phyloP scores from a whole-genome alignment of 441 rosid species.

The Croton laevigatus region DNA sequence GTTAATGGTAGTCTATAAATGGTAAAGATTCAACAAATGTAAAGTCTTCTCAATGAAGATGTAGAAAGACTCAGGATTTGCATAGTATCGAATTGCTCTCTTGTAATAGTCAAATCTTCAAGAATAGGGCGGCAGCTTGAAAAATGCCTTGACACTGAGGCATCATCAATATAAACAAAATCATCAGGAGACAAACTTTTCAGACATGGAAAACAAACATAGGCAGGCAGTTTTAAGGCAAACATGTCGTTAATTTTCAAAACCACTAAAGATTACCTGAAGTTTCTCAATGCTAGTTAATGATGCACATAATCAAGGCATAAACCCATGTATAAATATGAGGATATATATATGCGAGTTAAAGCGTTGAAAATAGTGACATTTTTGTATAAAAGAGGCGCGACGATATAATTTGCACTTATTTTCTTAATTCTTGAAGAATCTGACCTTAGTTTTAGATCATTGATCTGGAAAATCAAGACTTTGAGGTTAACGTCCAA shows the following conservation, averaged over 20 bases:
- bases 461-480: not conserved
- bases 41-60: not conserved
- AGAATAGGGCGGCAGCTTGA: constrained; percentile 12
- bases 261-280: not conserved
- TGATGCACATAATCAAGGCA: not conserved
- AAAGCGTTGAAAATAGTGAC: not conserved
- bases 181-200: not conserved
- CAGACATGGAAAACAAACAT: constrained; percentile 5
- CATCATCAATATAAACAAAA: not conserved
- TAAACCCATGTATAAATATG: constrained; percentile 7
- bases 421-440: too few relatives aligned
- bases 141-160: constrained; percentile 5
- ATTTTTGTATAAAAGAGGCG: not conserved
- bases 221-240: constrained; percentile 9
- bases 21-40: too few relatives aligned
- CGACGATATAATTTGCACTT: not conserved
- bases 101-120: not conserved
- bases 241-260: not conserved
- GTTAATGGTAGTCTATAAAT: too few relatives aligned
- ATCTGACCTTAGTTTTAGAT: too few relatives aligned
- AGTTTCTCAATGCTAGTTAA: not conserved
- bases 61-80: not conserved
- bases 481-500: constrained; percentile 12
- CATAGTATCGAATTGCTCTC: not conserved
- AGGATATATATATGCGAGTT: not conserved